phyloP scores from a whole-genome alignment of 2,329 filamentous ascomycete genomes.

The Cercospora citrullina region DNA sequence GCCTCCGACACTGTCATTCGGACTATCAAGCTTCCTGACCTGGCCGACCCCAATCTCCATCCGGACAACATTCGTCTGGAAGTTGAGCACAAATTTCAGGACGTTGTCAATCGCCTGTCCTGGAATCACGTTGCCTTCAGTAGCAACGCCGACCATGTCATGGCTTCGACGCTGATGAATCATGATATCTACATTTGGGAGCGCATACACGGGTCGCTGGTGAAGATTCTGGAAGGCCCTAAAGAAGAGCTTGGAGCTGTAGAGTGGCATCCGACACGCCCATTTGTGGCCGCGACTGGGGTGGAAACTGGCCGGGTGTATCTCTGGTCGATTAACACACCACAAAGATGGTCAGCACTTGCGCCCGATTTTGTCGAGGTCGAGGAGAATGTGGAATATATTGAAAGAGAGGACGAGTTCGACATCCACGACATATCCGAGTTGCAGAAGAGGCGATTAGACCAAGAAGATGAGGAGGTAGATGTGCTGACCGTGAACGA shows the following conservation, averaged over 20 bases:
- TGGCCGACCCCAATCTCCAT: slow-evolving; percentile 63
- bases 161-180: slow-evolving; percentile 96
- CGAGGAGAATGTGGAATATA: slow-evolving; percentile 96
- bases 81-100: slow-evolving; percentile 96
- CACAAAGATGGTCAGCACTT: slow-evolving; percentile 94
- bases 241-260: slow-evolving; percentile 96
- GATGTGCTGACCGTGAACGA: slow-evolving; percentile 81
- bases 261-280: slow-evolving; percentile 91
- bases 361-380: slow-evolving; percentile 97
- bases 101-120: slow-evolving; percentile 88
- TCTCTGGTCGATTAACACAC: slow-evolving; percentile 92
- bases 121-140: slow-evolving; percentile 99
- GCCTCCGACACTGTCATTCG: slow-evolving; percentile 93
- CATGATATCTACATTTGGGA: slow-evolving; percentile 99
- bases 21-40: slow-evolving; percentile 84
- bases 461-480: slow-evolving; percentile 89
- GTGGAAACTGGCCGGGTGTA: slow-evolving; percentile 91
- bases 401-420: slow-evolving; percentile 94
- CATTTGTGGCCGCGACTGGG: slow-evolving; percentile 86
- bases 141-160: slow-evolving; percentile 90
- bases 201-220: slow-evolving; percentile 84
- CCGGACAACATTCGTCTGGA: slow-evolving; percentile 84
- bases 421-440: slow-evolving; percentile 96
- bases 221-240: slow-evolving; percentile 94
- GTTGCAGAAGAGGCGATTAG: slow-evolving; percentile 83